Evolutionary conservation across 352 stramenopile genomes (phyloP).

Genomic region (Peronospora tabacina): DNA sequence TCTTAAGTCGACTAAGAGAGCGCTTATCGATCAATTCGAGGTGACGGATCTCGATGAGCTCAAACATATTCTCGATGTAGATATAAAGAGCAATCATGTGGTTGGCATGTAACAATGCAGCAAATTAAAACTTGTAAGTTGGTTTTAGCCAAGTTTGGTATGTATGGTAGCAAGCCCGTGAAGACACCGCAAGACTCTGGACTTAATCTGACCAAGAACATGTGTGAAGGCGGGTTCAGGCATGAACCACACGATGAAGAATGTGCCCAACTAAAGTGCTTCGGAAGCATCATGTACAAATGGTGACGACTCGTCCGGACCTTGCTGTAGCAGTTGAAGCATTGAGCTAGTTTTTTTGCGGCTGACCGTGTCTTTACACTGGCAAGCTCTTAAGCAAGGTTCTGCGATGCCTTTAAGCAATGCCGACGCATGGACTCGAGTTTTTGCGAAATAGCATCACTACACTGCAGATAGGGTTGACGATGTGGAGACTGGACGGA

Average conservation of each 20-base stretch:
- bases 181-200: neutral
- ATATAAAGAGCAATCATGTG: neutral
- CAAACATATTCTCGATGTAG: neutral
- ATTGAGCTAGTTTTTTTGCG: neutral
- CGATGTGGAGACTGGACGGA: too few relatives aligned
- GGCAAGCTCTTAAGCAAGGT: neutral
- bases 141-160: neutral
- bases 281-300: constrained; percentile 17
- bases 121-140: neutral
- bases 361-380: neutral
- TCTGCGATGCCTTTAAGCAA: too few relatives aligned
- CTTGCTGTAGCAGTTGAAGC: constrained; percentile 1
- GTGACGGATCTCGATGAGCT: too few relatives aligned
- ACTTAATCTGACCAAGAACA: neutral
- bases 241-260: constrained; percentile 7
- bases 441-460: too few relatives aligned
- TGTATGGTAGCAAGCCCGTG: neutral
- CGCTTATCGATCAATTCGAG: too few relatives aligned
- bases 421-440: too few relatives aligned
- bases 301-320: constrained; percentile 10
- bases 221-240: neutral
- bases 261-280: constrained; percentile 9
- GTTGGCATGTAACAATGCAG: neutral
- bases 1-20: neutral
- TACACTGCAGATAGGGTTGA: too few relatives aligned